A percentile compares a stretch with the other conserved stretches of the same genome.
Conservation (phyloP, 768 basidiomycete species). For the Macrolepiota dolichaula region DNA sequence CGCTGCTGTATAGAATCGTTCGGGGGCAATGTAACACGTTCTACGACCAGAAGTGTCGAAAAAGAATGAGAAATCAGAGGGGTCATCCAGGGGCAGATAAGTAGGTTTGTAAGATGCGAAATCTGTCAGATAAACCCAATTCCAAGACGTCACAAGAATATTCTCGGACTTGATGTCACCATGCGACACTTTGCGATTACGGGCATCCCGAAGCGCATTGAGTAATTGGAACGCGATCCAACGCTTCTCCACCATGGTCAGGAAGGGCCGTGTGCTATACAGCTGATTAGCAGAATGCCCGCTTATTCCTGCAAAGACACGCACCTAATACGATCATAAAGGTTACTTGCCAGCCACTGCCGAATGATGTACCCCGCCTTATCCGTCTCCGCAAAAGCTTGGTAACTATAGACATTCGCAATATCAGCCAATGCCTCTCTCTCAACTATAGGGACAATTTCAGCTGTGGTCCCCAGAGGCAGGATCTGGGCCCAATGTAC, state of each 20-base stretch:
- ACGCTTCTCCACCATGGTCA: constrained; percentile 89
- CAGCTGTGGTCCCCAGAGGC: not conserved
- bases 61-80: constrained; percentile 96
- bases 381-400: constrained; percentile 90
- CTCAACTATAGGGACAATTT: constrained; percentile 55
- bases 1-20: constrained; percentile 83
- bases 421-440: constrained; percentile 82
- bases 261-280: constrained; percentile 88
- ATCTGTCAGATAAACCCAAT: constrained; percentile 93
- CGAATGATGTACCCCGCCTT: constrained; percentile 93
- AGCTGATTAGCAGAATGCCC: not conserved
- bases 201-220: constrained; percentile 77
- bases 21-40: constrained; percentile 95
- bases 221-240: constrained; percentile 97
- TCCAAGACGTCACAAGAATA: constrained; percentile 93
- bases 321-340: constrained; percentile 97
- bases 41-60: constrained; percentile 93
- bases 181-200: constrained; percentile 86
- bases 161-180: constrained; percentile 99
- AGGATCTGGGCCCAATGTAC: constrained; percentile 12
- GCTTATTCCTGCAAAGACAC: constrained; percentile 15
- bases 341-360: constrained; percentile 91
- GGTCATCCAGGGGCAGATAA: constrained; percentile 92
- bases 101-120: constrained; percentile 97
- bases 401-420: constrained; percentile 86